Conservation (phyloP, 2,329 filamentous ascomycete species). For the Trichoderma simmonsii region DNA sequence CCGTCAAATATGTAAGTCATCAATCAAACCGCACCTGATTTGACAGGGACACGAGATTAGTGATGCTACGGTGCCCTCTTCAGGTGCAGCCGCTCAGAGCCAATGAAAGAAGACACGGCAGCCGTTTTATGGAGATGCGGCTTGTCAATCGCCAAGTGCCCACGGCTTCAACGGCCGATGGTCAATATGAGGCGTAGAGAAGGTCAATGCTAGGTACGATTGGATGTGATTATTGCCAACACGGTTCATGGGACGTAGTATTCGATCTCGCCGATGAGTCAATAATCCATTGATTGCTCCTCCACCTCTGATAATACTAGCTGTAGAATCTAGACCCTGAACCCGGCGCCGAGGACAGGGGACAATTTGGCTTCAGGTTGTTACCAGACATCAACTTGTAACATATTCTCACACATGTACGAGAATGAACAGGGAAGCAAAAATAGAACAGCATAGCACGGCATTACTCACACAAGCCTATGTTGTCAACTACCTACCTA, state of each 20-base stretch:
- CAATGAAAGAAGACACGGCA: background rate
- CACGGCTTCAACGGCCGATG: background rate
- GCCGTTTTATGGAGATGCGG: background rate
- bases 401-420: constrained; percentile 1
- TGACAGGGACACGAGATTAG: constrained; percentile 10
- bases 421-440: background rate
- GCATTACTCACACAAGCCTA: background rate
- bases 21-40: background rate
- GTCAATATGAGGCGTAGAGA: background rate
- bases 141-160: background rate
- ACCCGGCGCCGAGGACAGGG: background rate
- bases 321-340: background rate
- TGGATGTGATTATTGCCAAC: background rate
- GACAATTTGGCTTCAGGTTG: background rate
- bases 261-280: background rate
- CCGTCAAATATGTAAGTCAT: constrained; percentile 5
- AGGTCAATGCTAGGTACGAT: background rate
- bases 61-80: background rate
- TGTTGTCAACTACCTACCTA: background rate
- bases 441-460: background rate
- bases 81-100: background rate
- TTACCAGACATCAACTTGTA: background rate
- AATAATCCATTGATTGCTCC: background rate
- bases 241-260: background rate
- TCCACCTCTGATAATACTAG: background rate